Conservation (phyloP, 257 asterid species). For the Linderniella brevidens region DNA sequence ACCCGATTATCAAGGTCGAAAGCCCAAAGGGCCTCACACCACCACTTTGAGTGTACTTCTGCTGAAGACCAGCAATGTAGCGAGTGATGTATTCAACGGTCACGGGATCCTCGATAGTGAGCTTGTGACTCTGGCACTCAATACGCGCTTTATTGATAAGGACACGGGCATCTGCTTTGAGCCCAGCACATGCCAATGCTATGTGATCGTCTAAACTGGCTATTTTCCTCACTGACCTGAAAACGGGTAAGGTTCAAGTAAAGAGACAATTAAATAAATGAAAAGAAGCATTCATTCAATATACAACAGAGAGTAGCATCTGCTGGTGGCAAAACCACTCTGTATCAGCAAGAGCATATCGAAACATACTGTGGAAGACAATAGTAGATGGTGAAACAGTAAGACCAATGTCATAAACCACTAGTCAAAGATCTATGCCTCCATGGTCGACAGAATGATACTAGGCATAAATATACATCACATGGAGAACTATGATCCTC, state of each 20-base stretch:
- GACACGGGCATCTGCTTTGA: conserved; percentile 98
- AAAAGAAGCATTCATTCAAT: neutral
- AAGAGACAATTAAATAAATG: neutral
- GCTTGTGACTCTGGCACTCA: conserved; percentile 69
- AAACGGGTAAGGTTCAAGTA: neutral
- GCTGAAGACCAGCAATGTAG: conserved; percentile 97
- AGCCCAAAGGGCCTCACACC: conserved; percentile 99
- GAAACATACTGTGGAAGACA: too few species aligned
- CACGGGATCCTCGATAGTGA: conserved; percentile 89
- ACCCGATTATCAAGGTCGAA: conserved; percentile 92
- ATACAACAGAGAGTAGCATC: neutral
- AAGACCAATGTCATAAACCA: too few species aligned
- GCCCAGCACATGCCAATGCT: conserved; percentile 96
- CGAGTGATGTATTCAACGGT: conserved; percentile 98
- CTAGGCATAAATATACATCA: too few species aligned
- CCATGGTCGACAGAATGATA: too few species aligned
- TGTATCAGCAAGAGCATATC: too few species aligned
- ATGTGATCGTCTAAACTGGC: conserved; percentile 87
- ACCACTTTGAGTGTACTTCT: conserved; percentile 98
- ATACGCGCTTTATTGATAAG: conserved; percentile 80
- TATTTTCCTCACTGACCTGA: conserved; percentile 92
- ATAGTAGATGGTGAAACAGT: too few species aligned
- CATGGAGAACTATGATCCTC: too few species aligned
- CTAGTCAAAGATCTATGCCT: too few species aligned
- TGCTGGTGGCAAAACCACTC: too few species aligned